phyloP scores from a whole-genome alignment of 1,284 basidiomycete species.

The Puccinia triticina region DNA sequence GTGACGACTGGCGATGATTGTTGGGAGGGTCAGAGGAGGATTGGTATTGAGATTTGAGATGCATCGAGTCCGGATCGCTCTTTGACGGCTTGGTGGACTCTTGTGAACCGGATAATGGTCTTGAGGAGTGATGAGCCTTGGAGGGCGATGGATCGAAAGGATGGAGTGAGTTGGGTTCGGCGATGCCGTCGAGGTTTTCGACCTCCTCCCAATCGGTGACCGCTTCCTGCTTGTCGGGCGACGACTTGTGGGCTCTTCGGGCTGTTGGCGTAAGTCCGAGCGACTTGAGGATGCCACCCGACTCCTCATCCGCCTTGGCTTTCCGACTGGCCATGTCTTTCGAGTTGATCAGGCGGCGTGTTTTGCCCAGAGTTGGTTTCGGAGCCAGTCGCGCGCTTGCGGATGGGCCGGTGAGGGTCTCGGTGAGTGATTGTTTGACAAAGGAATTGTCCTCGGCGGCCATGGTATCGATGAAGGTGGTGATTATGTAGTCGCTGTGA shows the following conservation, averaged over 20 bases:
- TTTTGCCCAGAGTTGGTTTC: constrained; percentile 1
- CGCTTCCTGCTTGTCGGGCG: constrained; percentile 6
- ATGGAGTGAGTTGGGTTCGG: background rate
- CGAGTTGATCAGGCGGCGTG: constrained; percentile 16
- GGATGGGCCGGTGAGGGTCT: constrained; percentile 13
- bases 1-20: background rate
- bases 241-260: background rate
- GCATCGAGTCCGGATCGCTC: background rate
- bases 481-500: background rate
- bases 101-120: background rate
- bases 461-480: background rate
- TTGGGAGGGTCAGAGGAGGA: background rate
- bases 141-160: background rate
- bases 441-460: constrained; percentile 36
- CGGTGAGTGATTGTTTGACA: constrained; percentile 47
- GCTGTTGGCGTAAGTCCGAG: constrained; percentile 40
- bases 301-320: constrained; percentile 46
- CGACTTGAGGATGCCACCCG: constrained; percentile 41
- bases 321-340: constrained; percentile 44
- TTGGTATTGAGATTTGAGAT: background rate
- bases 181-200: background rate
- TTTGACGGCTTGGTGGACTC: background rate
- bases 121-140: background rate
- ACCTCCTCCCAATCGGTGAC: constrained; percentile 47
- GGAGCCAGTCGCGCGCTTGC: background rate